Base-by-base conservation (phyloP, 2,329 filamentous ascomycete species). In the Didymella segeticola region DNA sequence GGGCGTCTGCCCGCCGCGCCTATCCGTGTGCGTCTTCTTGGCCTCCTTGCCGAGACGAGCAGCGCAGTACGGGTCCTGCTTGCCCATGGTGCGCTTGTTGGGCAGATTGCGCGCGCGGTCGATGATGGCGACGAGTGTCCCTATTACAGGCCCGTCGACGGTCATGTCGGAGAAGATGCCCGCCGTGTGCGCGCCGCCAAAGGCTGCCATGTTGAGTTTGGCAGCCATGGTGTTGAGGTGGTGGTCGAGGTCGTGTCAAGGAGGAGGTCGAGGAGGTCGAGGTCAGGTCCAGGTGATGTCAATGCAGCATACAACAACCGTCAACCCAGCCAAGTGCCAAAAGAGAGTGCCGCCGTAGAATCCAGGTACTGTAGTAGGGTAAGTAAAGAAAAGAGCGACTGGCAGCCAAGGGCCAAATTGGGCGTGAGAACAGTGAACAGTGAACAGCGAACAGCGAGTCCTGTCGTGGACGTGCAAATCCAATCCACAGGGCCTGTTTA, bases 31-130 rank as follows among this genome's bases (percentile, higher is more conserved):
- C 2, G 95, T 99, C 82, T 97, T 97, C 80, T 96, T 96, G 41
- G 95, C 95, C 77, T 98, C 93, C 76, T 99, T 99, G 27, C 93
- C 95, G 38, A 99, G 79, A 47, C 95, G 84, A 26, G 92, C 93
- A 30, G 95, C 95, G 77, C 93, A 97, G 76, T 98, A 99, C 0
- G 95, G 93, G 73, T 98, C 93, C 79, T 99, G 95, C 78, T 99
- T 99, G 50, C 95, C 95, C 81, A 99, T 97, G 5, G 92, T 95
- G 80, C 96, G 96, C 65, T 92, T 82, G 78, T 99, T 99, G 43
- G 95, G 95, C 64, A 99, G 79, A 74, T 99, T 99, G 84, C 96
- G 98, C 46, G 93, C 95, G 64, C 93, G 86, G 78, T 99, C 95
- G 69, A 98, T 86, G 67, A 99, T 88, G 52, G 92, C 84, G 39